Base-by-base conservation (phyloP, 257 asterid genomes). In the Solanum paucissectum region DNA sequence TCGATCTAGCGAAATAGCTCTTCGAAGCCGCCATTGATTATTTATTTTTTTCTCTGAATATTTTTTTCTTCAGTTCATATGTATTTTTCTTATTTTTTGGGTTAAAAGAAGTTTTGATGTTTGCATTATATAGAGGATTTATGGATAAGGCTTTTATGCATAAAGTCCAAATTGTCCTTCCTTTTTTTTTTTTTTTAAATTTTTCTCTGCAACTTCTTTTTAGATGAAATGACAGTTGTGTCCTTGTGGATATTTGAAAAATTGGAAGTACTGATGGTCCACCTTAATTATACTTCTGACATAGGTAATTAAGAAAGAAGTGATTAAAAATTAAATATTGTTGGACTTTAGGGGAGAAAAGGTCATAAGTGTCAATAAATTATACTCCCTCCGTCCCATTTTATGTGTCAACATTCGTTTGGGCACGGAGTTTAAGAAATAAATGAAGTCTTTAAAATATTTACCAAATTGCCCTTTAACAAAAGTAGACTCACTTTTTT, bases 11-110 rank as follows among this genome's bases (percentile, higher is more conserved):
- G 86, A 90, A 91, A 93, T 93, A 93, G 91, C 93, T 86, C 86
- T 91, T 94, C 6, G 99, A 90, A 14, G 98, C 93, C 88, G 98
- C 98, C 99, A 96, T 96, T 71, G 81, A 40, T 71, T 38, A 2
- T 10, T 36, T 4, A 32, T 25, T 12, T 10, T 33, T 21, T 3
- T 6, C 33, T n/a, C 2, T n/a, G 34, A 12, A 46, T 25, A 20
- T 46, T 60, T 37, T 37, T 40, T 69, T 76, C 69, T 37, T 72
- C 84, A 69, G 37, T 25, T 25, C 68, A 82, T 49, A 82, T 29
- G 69, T 9, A 49, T 10, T 27, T n/a, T 7, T 44, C 18, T 76
- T 42, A 7, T 5, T 9, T 38, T 44, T 20, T 81, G 85, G 64
- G 7, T 76, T 23, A 10, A 40, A 40, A 29, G 69, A 12, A 87